Evolutionary conservation across 495 filamentous ascomycete species (phyloP), one percentile per base, ranked within the genome.

Genomic region (Penicillium bovifimosum): DNA sequence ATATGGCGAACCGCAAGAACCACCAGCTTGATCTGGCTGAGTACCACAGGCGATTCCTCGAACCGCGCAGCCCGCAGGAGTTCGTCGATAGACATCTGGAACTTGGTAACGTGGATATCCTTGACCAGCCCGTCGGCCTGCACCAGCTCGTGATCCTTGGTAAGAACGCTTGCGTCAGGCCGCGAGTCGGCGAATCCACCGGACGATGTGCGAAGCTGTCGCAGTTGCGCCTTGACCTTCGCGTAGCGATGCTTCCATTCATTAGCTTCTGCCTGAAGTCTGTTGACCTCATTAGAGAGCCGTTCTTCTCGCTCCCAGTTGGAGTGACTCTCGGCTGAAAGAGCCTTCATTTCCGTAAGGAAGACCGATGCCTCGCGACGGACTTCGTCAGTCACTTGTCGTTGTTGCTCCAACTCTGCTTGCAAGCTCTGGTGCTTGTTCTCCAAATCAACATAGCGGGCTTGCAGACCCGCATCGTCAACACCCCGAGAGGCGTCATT

Each of bases 71-170:
- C 76, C 32, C 83, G 84, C n/a, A 98, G 75, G 5, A 97, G 80
- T 61, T 96, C 93, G 62, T 97, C 93, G 51, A 98, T 87, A 13
- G 91, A 82, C 56, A 96, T 86, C 65, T 98, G 93, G 76, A 95
- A 97, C 56, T 88, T 89, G 32, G 93, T 96, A 41, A 98, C 82
- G 70, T 96, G 86, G 17, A 96, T 81, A 68, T 96, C 91, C 68
- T 86, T 88, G 41, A 98, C 82, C 20, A 92, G 63, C 2, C 93
- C 93, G 43, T 86, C 77, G 9, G 80, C 76, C 51, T 86, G 77
- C 17, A 85, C 76, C 55, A 96, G 82, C 10, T 83, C 85, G 50
- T 82, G 82, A 47, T 92, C 86, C 45, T 82, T 82, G 33, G 82
- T 74, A 44, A 82, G 74, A 47, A 81, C 75, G 50, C 71, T 75